Base-by-base conservation (phyloP, 768 basidiomycete species). In the Leccinum obscurum region DNA sequence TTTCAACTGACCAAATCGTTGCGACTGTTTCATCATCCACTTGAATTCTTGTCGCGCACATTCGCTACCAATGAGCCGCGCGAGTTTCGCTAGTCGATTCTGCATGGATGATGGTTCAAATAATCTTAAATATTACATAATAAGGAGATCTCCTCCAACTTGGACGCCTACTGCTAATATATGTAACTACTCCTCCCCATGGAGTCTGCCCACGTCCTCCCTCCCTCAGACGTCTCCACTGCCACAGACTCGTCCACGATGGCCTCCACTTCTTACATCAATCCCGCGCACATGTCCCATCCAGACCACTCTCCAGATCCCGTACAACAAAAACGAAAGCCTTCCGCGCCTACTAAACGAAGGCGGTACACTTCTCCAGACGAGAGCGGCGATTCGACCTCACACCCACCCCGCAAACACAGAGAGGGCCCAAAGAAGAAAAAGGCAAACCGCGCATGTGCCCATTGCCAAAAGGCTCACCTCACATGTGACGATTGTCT, bases 401-500 rank as follows among this genome's bases (percentile, higher is more conserved):
- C 72, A 22, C 73, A 77, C 35, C 75, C 67, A 13, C 74, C 76
- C 8, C 80, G 83, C 64, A 89, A 87, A 66, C 78, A 79, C 72
- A 83, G 85, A 71, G 88, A 90, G 57, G 86, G 86, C 1, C 90
- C 89, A 34, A 93, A 91, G 84, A 95, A 95, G 84, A 95, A 95
- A 83, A 95, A 95, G 76, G 93, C 94, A 0, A 92, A 85, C 67
- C 85, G 94, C 52, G 96, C 96, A 52, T 98, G 96, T 72, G 89
- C 92, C 63, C 92, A 93, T 66, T 98, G 96, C 74, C 95, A 98
- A 77, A 96, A 94, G 74, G 94, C 95, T 3, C 96, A 98, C 75
- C 79, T 98, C 65, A 98, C 96, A n/a, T 98, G 96, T 74, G 95
- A 98, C 74, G 96, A 98, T 70, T 87, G 96, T 97, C 70, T 72